Evolutionary conservation across 805 yeast species (phyloP), one percentile per base, ranked within the genome.

Genomic region (Candida andamanensis): DNA sequence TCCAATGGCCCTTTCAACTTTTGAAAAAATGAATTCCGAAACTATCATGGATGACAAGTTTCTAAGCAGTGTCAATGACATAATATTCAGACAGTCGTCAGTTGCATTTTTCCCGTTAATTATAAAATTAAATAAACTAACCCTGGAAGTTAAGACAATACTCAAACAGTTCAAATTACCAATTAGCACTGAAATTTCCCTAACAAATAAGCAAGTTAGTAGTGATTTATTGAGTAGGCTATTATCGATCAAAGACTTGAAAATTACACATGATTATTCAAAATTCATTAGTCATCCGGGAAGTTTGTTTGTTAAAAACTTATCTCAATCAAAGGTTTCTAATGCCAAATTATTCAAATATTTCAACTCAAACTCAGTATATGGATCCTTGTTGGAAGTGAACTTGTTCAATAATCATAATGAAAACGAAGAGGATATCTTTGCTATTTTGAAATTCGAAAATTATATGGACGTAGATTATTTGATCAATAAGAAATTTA

Each of bases 201-300:
- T 35, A 3, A 32, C 29, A 1, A 35, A 28, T 13, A n/a, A n/a
- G n/a, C n/a, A n/a, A n/a, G n/a, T n/a, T n/a, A n/a, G n/a, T n/a
- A n/a, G n/a, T n/a, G n/a, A n/a, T n/a, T n/a, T n/a, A n/a, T n/a
- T n/a, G n/a, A n/a, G n/a, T n/a, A n/a, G n/a, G n/a, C 33, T 40
- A 9, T 24, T 36, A 16, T 26, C 45, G 8, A 11, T 36, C n/a
- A 41, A 40, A 11, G 36, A 26, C 3, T 17, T 33, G 8, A 30
- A 34, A 4, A 17, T 43, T 18, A 20, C 37, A 20, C 41, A 56
- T 16, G 54, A 55, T 37, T 60, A 59, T 41, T 39, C 55, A 7
- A 45, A 45, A 14, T 55, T 58, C 30, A 43, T 67, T 8, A 63
- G 74, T 4, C 77, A 72, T 39, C 84, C 84, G 1, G 83, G 82